Evolutionary conservation across 177 flowering plant genomes (phyloP).

Genomic region (Vitis hybrid): DNA sequence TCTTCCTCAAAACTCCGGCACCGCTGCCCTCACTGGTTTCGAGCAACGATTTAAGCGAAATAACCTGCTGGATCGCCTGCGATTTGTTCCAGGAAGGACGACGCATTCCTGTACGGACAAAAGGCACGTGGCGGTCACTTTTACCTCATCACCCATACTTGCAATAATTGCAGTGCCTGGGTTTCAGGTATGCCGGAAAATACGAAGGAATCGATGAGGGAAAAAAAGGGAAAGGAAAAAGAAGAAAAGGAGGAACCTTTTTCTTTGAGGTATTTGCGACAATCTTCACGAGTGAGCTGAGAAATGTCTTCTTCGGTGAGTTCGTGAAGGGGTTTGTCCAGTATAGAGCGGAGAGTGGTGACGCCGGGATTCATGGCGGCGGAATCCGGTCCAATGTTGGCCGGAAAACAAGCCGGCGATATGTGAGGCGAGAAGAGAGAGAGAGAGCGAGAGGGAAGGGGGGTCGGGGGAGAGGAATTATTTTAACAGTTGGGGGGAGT

Average conservation of each 20-base stretch:
- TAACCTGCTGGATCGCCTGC: constrained; percentile 98
- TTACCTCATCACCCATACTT: no score
- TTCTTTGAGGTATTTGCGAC: constrained; percentile 87
- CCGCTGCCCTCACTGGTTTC: constrained; percentile 53
- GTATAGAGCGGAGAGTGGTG: constrained; percentile 44
- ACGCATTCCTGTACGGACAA: constrained; percentile 75
- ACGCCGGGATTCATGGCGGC: constrained; percentile 40
- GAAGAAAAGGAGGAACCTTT: constrained; percentile 52
- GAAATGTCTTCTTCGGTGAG: constrained; percentile 99
- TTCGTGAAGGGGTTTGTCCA: constrained; percentile 77
- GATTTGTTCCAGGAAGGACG: constrained; percentile 99
- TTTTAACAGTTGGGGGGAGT: background rate
- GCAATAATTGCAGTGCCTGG: no score
- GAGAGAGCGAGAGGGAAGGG: background rate
- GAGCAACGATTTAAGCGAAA: constrained; percentile 77
- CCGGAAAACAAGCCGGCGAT: constrained; percentile 3
- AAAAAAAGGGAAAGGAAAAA: background rate
- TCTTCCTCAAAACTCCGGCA: constrained; percentile 27
- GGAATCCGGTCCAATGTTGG: constrained; percentile 27
- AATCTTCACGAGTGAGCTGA: constrained; percentile 97
- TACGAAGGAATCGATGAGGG: constrained; percentile 4
- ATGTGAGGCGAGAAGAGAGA: background rate
- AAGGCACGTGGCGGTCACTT: no score
- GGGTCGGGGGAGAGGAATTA: background rate
- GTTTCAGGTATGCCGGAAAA: constrained; percentile 7